Percentiles rank a stretch among this genome's conserved stretches.
phyloP scores from a whole-genome alignment of 1,284 basidiomycete species.

The Afroboletus lepidellus region DNA sequence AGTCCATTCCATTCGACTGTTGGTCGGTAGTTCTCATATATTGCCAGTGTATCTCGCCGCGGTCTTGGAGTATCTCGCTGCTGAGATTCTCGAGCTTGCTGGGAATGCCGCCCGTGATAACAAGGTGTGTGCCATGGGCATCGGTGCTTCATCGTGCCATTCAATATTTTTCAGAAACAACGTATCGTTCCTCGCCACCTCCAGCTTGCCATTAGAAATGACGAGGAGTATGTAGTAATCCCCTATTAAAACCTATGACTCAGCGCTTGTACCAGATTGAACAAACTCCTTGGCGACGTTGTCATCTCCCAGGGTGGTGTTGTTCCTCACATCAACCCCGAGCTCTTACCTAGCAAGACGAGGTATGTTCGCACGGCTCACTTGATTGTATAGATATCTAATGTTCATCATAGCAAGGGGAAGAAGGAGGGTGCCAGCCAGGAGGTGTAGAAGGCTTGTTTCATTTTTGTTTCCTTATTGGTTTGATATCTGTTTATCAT shows the following conservation, averaged over 20 bases:
- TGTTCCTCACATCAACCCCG: conserved; percentile 56
- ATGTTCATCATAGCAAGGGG: conserved; percentile 28
- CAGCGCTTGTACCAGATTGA: conserved; percentile 41
- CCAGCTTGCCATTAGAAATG: conserved; percentile 86
- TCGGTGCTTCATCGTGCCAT: background rate
- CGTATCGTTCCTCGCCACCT: conserved; percentile 89
- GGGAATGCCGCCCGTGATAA: conserved; percentile 84
- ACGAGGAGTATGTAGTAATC: conserved; percentile 59
- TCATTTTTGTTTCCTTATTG: conserved; percentile 15
- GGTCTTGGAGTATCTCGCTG: conserved; percentile 82
- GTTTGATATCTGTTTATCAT: conserved; percentile 31
- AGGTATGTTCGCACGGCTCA: conserved; percentile 27
- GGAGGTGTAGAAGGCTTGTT: conserved; percentile 25
- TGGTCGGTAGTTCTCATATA: background rate
- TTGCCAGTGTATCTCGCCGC: conserved; percentile 71
- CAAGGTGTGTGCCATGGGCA: conserved; percentile 42
- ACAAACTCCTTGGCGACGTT: conserved; percentile 75
- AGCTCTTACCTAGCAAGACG: conserved; percentile 51
- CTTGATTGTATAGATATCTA: background rate
- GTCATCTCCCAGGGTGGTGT: conserved; percentile 92
- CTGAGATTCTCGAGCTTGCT: conserved; percentile 87
- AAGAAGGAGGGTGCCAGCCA: conserved; percentile 36
- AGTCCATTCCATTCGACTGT: conserved; percentile 5
- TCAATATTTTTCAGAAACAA: conserved; percentile 50
- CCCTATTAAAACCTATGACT: background rate